phyloP scores from a whole-genome alignment of 2,329 filamentous ascomycete species.

The Penicillium sp. region DNA sequence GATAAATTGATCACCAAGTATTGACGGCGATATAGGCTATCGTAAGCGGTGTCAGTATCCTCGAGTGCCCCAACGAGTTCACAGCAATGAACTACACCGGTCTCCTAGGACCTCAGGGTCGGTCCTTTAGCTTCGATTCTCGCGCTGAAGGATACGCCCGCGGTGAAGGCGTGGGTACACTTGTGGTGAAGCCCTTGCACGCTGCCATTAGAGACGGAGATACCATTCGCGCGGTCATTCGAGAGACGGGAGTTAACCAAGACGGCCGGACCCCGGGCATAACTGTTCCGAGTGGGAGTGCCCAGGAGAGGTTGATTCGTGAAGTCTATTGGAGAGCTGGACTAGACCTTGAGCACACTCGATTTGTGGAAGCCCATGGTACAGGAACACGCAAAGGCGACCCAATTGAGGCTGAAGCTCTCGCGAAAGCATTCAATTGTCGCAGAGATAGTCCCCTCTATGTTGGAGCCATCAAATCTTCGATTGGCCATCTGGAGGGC shows the following conservation, averaged over 20 bases:
- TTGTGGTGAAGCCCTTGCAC: slow-evolving; percentile 33
- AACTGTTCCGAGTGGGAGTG: slow-evolving; percentile 43
- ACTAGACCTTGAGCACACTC: slow-evolving; percentile 22
- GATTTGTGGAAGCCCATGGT: slow-evolving; percentile 34
- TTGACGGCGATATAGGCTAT: slow-evolving; percentile 25
- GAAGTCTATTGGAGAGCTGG: slow-evolving; percentile 34
- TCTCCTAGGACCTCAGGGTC: slow-evolving; percentile 38
- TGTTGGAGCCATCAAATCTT: slow-evolving; percentile 29
- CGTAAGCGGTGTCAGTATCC: slow-evolving; percentile 41
- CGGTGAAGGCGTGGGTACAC: slow-evolving; percentile 37
- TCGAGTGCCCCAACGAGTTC: slow-evolving; percentile 35
- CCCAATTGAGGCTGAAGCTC: slow-evolving; percentile 33
- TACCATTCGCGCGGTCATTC: slow-evolving; percentile 37
- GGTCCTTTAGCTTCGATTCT: slow-evolving; percentile 34
- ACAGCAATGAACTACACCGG: slow-evolving; percentile 38
- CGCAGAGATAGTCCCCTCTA: slow-evolving; percentile 24
- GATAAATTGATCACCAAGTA: neutral
- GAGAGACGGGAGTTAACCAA: slow-evolving; percentile 29
- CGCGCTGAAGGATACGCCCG: slow-evolving; percentile 38
- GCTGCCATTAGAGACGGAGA: slow-evolving; percentile 36
- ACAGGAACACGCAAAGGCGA: slow-evolving; percentile 39
- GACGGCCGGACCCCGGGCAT: slow-evolving; percentile 47
- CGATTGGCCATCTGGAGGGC: slow-evolving; percentile 33
- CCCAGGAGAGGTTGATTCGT: slow-evolving; percentile 39
- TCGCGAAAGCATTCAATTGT: slow-evolving; percentile 29